Evolutionary conservation across 139 green algal species (phyloP).

Genomic region (Astrephomene gubernaculifera): DNA sequence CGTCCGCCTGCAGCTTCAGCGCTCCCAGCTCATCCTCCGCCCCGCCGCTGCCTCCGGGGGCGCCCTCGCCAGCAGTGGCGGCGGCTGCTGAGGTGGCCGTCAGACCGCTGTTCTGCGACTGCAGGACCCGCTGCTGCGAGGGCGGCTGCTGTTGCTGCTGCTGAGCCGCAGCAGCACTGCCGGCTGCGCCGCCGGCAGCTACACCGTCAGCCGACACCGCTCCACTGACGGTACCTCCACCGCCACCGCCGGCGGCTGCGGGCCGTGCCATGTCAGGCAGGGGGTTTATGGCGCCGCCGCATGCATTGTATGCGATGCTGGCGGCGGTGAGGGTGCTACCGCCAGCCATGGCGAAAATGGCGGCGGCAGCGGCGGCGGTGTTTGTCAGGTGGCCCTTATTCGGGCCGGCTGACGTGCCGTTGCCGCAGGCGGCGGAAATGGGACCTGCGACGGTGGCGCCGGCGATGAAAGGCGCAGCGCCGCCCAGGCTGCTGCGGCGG

Average conservation of each 20-base stretch:
- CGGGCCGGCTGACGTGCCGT: too few species aligned
- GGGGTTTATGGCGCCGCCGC: not conserved
- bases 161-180: not conserved
- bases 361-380: not conserved
- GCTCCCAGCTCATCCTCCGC: not conserved
- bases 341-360: not conserved
- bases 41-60: not conserved
- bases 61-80: not conserved
- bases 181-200: not conserved
- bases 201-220: not conserved
- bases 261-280: not conserved
- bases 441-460: slow-evolving; percentile 22
- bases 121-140: not conserved
- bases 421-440: too few species aligned
- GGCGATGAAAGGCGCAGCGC: not conserved
- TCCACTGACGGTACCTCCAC: not conserved
- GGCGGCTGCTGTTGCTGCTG: not conserved
- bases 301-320: slow-evolving; percentile 1
- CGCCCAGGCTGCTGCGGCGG: not conserved
- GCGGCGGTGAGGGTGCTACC: slow-evolving; percentile 14
- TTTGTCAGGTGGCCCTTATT: too few species aligned
- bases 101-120: not conserved
- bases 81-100: not conserved
- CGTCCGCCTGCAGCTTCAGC: not conserved
- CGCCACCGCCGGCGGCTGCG: not conserved